Evolutionary conservation across 371 early-diverging fungal genomes (phyloP).

Genomic region (Mucor circinelloides): DNA sequence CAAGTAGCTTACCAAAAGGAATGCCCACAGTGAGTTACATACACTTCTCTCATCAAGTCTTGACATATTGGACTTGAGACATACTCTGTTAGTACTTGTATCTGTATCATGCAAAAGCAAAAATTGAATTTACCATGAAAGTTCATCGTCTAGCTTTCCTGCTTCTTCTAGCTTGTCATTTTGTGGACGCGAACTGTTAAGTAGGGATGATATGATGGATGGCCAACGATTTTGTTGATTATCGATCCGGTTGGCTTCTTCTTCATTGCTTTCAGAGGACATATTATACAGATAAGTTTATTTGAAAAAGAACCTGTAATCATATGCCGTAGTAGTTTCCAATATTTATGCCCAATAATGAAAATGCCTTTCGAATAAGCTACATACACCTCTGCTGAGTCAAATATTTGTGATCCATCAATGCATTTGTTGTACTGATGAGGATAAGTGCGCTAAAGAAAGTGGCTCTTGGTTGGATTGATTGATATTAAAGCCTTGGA

Average conservation of each 20-base stretch:
- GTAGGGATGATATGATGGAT: background rate
- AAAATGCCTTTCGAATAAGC: background rate
- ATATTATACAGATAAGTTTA: too few species aligned
- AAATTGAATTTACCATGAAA: constrained; percentile 8
- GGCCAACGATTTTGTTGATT: background rate
- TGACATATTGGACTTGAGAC: constrained; percentile 72
- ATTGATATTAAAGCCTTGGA: background rate
- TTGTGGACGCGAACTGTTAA: background rate
- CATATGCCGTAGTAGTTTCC: background rate
- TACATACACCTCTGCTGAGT: background rate
- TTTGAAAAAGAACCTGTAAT: background rate
- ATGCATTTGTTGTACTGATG: background rate
- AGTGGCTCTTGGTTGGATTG: background rate
- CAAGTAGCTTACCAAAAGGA: constrained; percentile 71
- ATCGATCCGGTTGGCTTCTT: background rate
- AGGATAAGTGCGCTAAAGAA: background rate
- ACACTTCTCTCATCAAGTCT: constrained; percentile 73
- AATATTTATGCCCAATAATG: background rate
- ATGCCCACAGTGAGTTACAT: constrained; percentile 83
- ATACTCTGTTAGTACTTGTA: background rate
- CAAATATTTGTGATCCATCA: too few species aligned
- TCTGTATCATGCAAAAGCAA: background rate
- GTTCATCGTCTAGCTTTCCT: constrained; percentile 13
- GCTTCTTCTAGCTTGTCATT: background rate
- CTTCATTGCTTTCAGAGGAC: background rate